A percentile compares a stretch with the other conserved stretches of the same genome.
Evolutionary conservation across 1,284 basidiomycete species (phyloP).

Genomic region (Tylopilus sp.): DNA sequence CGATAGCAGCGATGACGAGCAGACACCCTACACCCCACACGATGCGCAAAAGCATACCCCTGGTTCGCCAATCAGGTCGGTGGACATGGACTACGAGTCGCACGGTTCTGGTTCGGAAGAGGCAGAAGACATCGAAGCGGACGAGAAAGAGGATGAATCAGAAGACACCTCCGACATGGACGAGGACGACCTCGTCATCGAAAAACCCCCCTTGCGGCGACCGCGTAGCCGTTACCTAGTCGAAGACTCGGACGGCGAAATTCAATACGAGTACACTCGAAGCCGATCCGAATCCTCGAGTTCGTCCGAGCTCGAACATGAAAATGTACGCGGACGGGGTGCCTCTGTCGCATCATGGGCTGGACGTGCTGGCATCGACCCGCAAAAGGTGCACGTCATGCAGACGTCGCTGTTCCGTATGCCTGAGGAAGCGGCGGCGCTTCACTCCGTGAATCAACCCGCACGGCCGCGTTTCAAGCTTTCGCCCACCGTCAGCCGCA

Average conservation of each 20-base stretch:
- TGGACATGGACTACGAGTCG: conserved; percentile 24
- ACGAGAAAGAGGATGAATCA: conserved; percentile 38
- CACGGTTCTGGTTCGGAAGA: conserved; percentile 21
- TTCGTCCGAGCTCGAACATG: conserved; percentile 37
- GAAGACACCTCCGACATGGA: conserved; percentile 46
- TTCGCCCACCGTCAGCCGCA: conserved; percentile 45
- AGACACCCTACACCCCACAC: conserved; percentile 22
- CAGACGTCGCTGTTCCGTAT: conserved; percentile 81
- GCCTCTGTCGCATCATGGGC: conserved; percentile 54
- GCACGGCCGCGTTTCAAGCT: conserved; percentile 38
- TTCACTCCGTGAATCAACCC: conserved; percentile 48
- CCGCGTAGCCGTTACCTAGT: conserved; percentile 43
- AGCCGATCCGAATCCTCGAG: conserved; percentile 34
- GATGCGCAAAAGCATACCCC: conserved; percentile 17
- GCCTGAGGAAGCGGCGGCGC: conserved; percentile 62
- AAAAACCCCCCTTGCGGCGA: conserved; percentile 25
- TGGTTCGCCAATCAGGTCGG: conserved; percentile 17
- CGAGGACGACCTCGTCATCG: conserved; percentile 42
- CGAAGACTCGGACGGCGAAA: conserved; percentile 49
- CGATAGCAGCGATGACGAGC: conserved; percentile 41
- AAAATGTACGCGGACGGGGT: conserved; percentile 18
- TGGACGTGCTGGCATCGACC: conserved; percentile 67
- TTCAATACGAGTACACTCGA: conserved; percentile 40
- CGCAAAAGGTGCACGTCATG: conserved; percentile 88
- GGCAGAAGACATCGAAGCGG: conserved; percentile 27